Base-by-base conservation (phyloP, 768 basidiomycete species). In the Lactarius indigo region DNA sequence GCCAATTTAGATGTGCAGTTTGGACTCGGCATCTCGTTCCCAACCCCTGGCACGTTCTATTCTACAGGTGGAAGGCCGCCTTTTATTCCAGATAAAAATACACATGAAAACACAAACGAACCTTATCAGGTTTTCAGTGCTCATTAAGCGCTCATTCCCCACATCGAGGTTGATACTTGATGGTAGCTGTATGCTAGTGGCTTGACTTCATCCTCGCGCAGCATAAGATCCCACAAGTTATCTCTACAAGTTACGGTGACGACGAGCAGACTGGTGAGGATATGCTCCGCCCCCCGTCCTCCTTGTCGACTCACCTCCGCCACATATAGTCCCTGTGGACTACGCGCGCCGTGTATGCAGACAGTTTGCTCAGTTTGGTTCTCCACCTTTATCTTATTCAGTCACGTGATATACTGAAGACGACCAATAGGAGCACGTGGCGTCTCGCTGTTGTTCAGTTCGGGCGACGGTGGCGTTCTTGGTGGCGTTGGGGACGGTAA, bases 181-280 rank as follows among this genome's bases (percentile, higher is more conserved):
- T 20, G 0, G n/a, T 64, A 44, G 57, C 59, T 57, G 0, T 13
- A 28, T 66, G 69, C 71, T 50, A 87, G 79, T 91, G 89, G 89
- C 77, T 91, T n/a, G 81, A 87, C 55, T 86, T 82, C 63, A 73
- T 90, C n/a, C 76, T 84, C 1, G 72, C 71, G 20, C 81, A 84
- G 30, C 58, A 76, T 6, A 73, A 79, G 37, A 74, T 82, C 3
- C 87, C 89, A 12, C 81, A 84, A 68, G 78, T 83, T 8, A 89
- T 91, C 41, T 88, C 87, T 0, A 90, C 87, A 0, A 88, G 87
- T 68, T 91, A 91, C 71, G 88, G 83, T 3, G 90, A 91, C 57
- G 82, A 84, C 66, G 90, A 91, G 64, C 88, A 88, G 72, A 86
- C 87, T 31, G 83, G 87, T 86, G 65, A n/a, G 37, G 15, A 12